phyloP scores from a whole-genome alignment of 441 rosid genomes.

The Syzygium syzygioides region DNA sequence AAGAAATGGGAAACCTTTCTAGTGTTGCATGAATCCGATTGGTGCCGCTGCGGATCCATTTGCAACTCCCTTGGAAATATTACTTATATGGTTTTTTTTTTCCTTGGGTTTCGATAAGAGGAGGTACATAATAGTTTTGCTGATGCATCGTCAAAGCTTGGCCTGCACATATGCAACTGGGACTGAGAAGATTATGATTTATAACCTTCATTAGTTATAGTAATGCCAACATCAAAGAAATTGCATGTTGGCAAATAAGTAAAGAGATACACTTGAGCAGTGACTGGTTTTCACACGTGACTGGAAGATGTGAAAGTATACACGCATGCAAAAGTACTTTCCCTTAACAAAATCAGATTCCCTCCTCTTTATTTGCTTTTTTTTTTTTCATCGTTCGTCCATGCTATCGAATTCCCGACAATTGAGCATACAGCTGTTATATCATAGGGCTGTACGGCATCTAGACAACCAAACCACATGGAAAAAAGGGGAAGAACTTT shows the following conservation, averaged over 20 bases:
- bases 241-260: background rate
- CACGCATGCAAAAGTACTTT: background rate
- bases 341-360: background rate
- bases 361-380: background rate
- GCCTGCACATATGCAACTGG: background rate
- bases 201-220: background rate
- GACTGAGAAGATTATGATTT: background rate
- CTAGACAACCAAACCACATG: background rate
- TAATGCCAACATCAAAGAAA: background rate
- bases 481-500: background rate
- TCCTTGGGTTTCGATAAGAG: background rate
- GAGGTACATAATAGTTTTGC: background rate
- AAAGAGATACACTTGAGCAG: background rate
- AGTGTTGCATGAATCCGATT: background rate
- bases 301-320: background rate
- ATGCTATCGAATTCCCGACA: background rate
- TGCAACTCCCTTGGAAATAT: background rate
- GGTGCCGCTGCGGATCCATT: background rate
- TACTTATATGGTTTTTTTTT: background rate
- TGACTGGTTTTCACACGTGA: background rate
- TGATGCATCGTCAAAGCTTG: background rate
- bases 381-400: background rate
- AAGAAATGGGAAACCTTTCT: background rate
- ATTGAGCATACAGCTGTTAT: background rate
- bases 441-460: background rate